A percentile compares a stretch with the other conserved stretches of the same genome.
Evolutionary conservation across 2,329 filamentous ascomycete species (phyloP).

Genomic region (Cercospora canescens): DNA sequence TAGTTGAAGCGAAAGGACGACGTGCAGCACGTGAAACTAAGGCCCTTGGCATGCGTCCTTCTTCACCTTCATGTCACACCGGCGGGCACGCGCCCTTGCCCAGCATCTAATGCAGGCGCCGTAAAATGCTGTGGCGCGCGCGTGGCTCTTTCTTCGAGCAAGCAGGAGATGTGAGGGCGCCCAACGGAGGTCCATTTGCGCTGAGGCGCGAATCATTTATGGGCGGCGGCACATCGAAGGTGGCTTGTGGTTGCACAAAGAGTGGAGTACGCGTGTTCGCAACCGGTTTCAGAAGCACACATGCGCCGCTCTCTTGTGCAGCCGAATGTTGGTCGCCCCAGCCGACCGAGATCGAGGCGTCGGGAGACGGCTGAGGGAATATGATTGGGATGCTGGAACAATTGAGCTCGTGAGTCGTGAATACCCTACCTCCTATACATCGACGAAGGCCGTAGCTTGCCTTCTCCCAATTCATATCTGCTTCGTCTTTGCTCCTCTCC

Average conservation of each 20-base stretch:
- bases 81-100: background rate
- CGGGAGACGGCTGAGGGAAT: background rate
- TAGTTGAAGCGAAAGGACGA: background rate
- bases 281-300: slow-evolving; percentile 3
- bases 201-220: background rate
- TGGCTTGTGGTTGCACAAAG: slow-evolving; percentile 10
- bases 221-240: background rate
- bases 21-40: slow-evolving; percentile 14
- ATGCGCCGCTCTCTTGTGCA: background rate
- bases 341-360: background rate
- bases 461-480: background rate
- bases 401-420: background rate
- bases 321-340: background rate
- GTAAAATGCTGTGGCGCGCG: background rate
- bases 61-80: background rate
- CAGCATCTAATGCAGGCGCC: background rate
- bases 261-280: slow-evolving; percentile 11
- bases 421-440: background rate
- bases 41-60: background rate
- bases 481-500: background rate
- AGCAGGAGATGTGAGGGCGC: background rate
- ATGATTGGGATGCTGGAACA: background rate
- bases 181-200: background rate
- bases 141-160: background rate
- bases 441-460: background rate